Percentiles rank a stretch among this genome's conserved stretches.
Evolutionary conservation across 2,329 filamentous ascomycete species (phyloP).

Genomic region (Fusarium hainanense): DNA sequence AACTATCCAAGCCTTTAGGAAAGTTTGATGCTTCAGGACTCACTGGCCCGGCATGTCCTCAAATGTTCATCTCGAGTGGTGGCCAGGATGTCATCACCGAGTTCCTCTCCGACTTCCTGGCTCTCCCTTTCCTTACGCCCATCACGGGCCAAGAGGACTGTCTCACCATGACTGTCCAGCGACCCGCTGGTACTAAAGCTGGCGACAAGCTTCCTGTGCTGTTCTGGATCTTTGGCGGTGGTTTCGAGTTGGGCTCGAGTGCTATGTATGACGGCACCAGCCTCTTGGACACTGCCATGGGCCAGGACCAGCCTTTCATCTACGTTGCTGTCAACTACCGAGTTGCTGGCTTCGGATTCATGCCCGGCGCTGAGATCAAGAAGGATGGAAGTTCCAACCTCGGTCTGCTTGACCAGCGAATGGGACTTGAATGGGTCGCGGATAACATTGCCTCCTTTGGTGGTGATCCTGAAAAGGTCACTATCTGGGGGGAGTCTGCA

Average conservation of each 20-base stretch:
- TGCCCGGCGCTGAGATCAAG: constrained; percentile 75
- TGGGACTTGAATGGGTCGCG: constrained; percentile 79
- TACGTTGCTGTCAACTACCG: constrained; percentile 85
- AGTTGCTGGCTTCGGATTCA: constrained; percentile 78
- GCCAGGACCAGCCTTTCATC: constrained; percentile 67
- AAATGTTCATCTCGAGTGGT: constrained; percentile 71
- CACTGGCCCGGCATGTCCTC: constrained; percentile 73
- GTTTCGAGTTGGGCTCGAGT: constrained; percentile 66
- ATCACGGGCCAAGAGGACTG: constrained; percentile 72
- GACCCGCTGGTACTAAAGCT: constrained; percentile 66
- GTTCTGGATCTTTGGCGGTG: constrained; percentile 78
- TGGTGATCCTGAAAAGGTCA: constrained; percentile 81
- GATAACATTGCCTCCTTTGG: constrained; percentile 83
- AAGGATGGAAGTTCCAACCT: constrained; percentile 75
- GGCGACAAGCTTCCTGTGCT: constrained; percentile 71
- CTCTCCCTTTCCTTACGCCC: constrained; percentile 67
- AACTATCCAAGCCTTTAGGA: constrained; percentile 66
- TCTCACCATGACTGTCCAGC: constrained; percentile 68
- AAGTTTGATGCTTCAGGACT: constrained; percentile 68
- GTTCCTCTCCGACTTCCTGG: constrained; percentile 62
- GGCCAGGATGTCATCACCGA: constrained; percentile 53
- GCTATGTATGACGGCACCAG: constrained; percentile 64
- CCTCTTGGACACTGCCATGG: constrained; percentile 59
- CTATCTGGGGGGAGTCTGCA: constrained; percentile 81
- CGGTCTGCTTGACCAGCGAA: constrained; percentile 77